Conservation (phyloP, 352 stramenopile species). For the Globisporangium nagaii region DNA sequence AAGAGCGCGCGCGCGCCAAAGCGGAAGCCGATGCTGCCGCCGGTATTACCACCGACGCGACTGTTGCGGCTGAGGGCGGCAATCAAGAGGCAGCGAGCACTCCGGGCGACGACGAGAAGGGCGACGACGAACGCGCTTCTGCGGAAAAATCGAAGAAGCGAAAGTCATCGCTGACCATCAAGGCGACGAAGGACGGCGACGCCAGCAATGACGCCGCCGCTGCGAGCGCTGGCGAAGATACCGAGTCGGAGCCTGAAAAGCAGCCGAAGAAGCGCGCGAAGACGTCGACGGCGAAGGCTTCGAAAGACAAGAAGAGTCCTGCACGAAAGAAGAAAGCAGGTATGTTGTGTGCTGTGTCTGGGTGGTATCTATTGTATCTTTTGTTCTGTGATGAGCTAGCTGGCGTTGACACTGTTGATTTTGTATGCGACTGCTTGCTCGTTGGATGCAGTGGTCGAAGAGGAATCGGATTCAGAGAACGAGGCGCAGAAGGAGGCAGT, state of each 20-base stretch:
- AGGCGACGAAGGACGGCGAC: slow-evolving; percentile 11
- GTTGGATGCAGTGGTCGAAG: slow-evolving; percentile 8
- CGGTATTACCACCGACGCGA: neutral
- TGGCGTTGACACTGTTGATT: too few relatives aligned
- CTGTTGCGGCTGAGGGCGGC: neutral
- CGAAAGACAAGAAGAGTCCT: slow-evolving; percentile 21
- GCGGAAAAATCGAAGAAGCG: slow-evolving; percentile 8
- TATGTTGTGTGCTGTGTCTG: neutral
- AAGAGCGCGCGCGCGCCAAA: neutral
- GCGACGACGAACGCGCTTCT: neutral
- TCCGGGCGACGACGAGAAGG: too few relatives aligned
- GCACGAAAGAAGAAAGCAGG: slow-evolving; percentile 41
- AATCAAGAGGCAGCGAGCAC: too few relatives aligned
- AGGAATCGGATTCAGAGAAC: slow-evolving; percentile 31
- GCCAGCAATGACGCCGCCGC: neutral
- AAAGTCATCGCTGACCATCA: slow-evolving; percentile 7
- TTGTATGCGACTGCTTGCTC: neutral
- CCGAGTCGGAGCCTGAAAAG: slow-evolving; percentile 44
- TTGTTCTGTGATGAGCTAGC: neutral
- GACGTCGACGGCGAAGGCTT: slow-evolving; percentile 2
- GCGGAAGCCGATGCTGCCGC: neutral
- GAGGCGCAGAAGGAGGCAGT: slow-evolving; percentile 30
- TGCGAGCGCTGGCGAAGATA: slow-evolving; percentile 21
- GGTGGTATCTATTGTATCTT: too few relatives aligned
- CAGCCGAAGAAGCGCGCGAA: slow-evolving; percentile 42